These are phyloP conservation scores for Aspergillus clavatus DNA, from an alignment of 2,329 filamentous ascomycete species.

Conservation along the genomic window DNA sequence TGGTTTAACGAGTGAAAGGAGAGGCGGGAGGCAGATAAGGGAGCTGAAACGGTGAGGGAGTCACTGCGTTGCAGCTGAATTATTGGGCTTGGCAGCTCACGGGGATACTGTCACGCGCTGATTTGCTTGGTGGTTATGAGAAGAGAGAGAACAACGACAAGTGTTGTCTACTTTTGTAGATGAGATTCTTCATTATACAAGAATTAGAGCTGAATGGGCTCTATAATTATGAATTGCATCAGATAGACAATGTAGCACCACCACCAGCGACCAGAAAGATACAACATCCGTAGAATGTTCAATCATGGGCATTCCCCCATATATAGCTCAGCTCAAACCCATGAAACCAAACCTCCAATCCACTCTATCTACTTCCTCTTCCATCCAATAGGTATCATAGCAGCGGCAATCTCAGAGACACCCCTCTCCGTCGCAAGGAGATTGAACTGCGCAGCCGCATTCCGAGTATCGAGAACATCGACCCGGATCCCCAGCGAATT, in stretches of 20 bases:
- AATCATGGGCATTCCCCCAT: too few relatives aligned
- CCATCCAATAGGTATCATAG: conserved; percentile 83
- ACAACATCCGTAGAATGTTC: too few relatives aligned
- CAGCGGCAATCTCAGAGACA: conserved; percentile 77
- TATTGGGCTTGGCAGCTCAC: conserved; percentile 9
- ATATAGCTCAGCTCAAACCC: too few relatives aligned
- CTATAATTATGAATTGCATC: too few relatives aligned
- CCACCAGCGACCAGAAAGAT: too few relatives aligned
- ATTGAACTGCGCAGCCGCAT: conserved; percentile 93
- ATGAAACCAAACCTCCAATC: background rate
- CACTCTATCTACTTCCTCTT: conserved; percentile 38
- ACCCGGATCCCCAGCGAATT: conserved; percentile 75
- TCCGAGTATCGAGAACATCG: conserved; percentile 86
- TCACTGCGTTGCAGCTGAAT: background rate
- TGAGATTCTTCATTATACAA: too few relatives aligned
- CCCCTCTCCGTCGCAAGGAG: conserved; percentile 90
- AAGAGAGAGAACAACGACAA: background rate
- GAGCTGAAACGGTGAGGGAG: background rate
- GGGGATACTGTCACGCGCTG: conserved; percentile 26
- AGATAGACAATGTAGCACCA: too few relatives aligned
- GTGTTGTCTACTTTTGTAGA: too few relatives aligned
- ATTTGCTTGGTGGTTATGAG: background rate
- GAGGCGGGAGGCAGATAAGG: background rate
- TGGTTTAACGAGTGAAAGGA: background rate
- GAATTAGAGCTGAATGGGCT: too few relatives aligned